phyloP scores from a whole-genome alignment of 1,284 basidiomycete genomes.

The Ustilago bromivora region DNA sequence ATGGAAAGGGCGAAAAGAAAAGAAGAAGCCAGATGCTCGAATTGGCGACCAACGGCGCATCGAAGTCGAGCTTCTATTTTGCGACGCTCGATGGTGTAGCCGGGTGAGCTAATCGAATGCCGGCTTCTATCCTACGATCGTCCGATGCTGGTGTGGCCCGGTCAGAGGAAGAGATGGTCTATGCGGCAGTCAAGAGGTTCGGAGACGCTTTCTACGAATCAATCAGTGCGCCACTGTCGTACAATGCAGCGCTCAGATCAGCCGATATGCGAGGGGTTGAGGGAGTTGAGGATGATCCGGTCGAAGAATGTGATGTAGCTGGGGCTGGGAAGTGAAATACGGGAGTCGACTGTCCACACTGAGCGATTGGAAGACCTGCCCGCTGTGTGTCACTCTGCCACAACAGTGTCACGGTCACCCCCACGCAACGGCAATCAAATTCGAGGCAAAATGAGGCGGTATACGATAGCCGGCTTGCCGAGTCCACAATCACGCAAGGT shows the following conservation, averaged over 20 bases:
- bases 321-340: neutral
- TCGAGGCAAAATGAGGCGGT: conserved; percentile 1
- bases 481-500: neutral
- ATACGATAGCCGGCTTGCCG: conserved; percentile 1
- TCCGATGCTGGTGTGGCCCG: neutral
- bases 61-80: conserved; percentile 7
- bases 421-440: conserved; percentile 9
- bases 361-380: neutral
- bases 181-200: neutral
- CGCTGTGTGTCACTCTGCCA: neutral
- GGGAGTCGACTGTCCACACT: neutral
- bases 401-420: neutral
- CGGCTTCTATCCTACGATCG: neutral
- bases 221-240: conserved; percentile 1
- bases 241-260: neutral
- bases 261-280: neutral
- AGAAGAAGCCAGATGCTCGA: conserved; percentile 13
- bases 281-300: neutral
- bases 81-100: neutral
- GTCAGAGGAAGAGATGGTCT: neutral
- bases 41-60: conserved; percentile 26
- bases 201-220: neutral
- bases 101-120: neutral
- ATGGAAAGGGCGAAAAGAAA: conserved; percentile 2
- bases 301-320: neutral